Evolutionary conservation across 768 basidiomycete species (phyloP), one percentile per base, ranked within the genome.

Genomic region (Termitomyces eurrhizus): DNA sequence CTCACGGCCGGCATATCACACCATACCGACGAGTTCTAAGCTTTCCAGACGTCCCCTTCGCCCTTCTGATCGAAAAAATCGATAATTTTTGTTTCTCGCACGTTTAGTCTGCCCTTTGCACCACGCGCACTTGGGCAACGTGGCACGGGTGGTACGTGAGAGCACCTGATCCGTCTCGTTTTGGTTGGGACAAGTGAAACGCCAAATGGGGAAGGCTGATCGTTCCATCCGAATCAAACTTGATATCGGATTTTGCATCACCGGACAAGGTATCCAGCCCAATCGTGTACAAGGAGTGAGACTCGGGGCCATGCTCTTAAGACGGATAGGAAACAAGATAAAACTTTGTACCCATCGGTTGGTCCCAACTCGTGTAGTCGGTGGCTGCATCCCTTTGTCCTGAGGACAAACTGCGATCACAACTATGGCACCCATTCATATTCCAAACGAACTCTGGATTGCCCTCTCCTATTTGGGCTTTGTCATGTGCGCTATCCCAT

Each of bases 381-480:
- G 71, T 59, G 54, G 55, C 14, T 58, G 57, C 65, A 64, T 64
- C 60, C 64, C 59, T 56, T 44, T 58, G 60, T 64, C 62, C 63
- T 29, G 29, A 29, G 29, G 29, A 29, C 29, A 29, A 2, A 29
- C 29, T 4, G 29, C 26, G 56, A 63, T 57, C 49, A 35, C 62
- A 35, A 39, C 48, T 51, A 71, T 69, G 66, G 69, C 70, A 39
- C 59, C 59, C 35, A 24, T 61, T 16, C 55, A 61, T 63, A 70
- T 75, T 59, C 79, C 81, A 16, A 79, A 79, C 63, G 74, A 73
- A 64, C 66, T 85, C 33, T 61, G 60, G 36, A 84, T 79, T 70
- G 75, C 79, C 29, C 80, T 80, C 61, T 71, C 85, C 65, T 88
- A 87, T 70, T 63, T 83, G 26, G 81, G 83, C 54, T 83, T 88